Evolutionary conservation across 2,329 filamentous ascomycete genomes (phyloP), one percentile per base, ranked within the genome.

Genomic region (Alternaria panax): DNA sequence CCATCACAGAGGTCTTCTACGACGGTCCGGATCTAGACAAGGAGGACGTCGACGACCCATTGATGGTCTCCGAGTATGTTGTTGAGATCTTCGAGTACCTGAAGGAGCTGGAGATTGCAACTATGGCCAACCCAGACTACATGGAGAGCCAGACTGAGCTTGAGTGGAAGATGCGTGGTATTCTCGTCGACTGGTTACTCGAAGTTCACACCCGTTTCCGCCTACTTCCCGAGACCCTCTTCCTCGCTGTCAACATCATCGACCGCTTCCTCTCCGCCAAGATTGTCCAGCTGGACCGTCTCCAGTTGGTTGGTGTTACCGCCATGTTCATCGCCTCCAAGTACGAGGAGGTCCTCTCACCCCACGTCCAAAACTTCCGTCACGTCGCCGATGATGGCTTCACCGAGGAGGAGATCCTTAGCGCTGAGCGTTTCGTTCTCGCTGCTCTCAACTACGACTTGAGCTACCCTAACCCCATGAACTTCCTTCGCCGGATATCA

Each of bases 311-410:
- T 59, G 95, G 95, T 74, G 93, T 98, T 73, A 97, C 95, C 24
- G 95, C 94, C 79, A 98, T 99, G 95, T 98, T 98, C 83, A 97
- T 98, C 75, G 95, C 95, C 12, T 96, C 94, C 75, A 99, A 99
- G 83, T 99, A 98, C 78, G 94, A 99, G 80, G 95, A 99, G 78
- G 93, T 99, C 50, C 87, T 99, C 51, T 98, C 95, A 11, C 95
- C 95, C 45, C 94, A 98, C 70, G 93, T 99, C 38, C 90, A 91
- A 78, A 97, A 97, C 85, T 99, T 99, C 85, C 92, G 92, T 71
- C 92, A 96, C 73, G 93, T 99, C 70, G 93, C 95, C 74, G 95
- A 99, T 74, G 93, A 98, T 79, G 95, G 94, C 57, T 99, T 98
- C 80, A 91, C 89, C 5, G 94, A 97, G 78, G 88, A 92, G 45